Conservation (phyloP, 208 protist species). For the Trypanosoma cruzi region DNA sequence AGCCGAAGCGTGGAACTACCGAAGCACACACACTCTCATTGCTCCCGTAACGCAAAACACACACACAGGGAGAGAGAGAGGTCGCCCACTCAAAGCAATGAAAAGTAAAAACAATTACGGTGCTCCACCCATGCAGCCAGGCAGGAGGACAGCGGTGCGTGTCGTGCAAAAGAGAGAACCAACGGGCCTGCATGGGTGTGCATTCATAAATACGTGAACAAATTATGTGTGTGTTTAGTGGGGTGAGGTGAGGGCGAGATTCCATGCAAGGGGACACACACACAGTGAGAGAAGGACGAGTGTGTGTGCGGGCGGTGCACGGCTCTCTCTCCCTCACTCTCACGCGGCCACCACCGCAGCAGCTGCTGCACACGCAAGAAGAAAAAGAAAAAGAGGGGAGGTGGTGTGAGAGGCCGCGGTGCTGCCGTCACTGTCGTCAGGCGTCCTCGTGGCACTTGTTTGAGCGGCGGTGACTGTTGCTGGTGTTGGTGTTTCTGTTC, state of each 20-base stretch:
- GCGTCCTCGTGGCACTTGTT: not conserved
- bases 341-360: not conserved
- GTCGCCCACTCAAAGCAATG: too few species aligned
- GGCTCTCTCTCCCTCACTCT: not conserved
- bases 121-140: not conserved
- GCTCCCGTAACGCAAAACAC: too few species aligned
- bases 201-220: not conserved
- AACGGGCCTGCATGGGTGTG: not conserved
- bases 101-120: constrained; percentile 5
- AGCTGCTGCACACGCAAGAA: not conserved
- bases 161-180: not conserved
- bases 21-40: not conserved
- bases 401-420: not conserved
- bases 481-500: not conserved
- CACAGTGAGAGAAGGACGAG: not conserved
- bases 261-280: not conserved
- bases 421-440: not conserved
- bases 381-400: not conserved
- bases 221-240: not conserved
- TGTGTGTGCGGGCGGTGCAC: not conserved
- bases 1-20: too few species aligned
- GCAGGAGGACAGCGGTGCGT: not conserved
- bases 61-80: too few species aligned
- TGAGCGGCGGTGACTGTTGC: not conserved
- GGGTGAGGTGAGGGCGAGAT: not conserved